Evolutionary conservation across 108 stramenopile genomes (phyloP), one percentile per base, ranked within the genome.

Genomic region (Cyclotella choctawhatcheeana): DNA sequence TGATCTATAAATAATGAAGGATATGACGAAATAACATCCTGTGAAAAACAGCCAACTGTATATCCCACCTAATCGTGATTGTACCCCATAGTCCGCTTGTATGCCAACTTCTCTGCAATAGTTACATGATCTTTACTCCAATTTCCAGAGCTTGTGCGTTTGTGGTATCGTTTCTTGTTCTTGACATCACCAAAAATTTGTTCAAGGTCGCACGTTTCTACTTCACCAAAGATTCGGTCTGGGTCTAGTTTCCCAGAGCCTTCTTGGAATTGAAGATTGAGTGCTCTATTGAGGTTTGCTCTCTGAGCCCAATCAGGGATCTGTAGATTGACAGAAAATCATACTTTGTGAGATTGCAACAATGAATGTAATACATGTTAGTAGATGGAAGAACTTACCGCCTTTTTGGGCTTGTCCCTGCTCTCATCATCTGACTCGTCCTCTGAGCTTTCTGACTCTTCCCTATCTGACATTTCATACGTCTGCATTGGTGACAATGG

Each of bases 181-280:
- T 79, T 82, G 33, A 81, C 43, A 61, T 61, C 60, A 22, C 60
- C 86, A 69, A 97, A 97, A 35, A 97, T 97, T n/a, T 86, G 89
- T 74, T 94, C 92, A 6, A 97, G 79, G 81, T 93, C 86, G 78
- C 97, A 97, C 0, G 88, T 89, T 12, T 86, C 44, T 0, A 97
- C 93, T 69, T 94, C 93, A 20, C 86, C 87, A 73, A 97, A 97
- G 32, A 97, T 93, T 29, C 85, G 69, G 69, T 97, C 97, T 0
- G 97, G 97, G 66, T 97, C 94, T 13, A 92, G 53, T 33, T 74
- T 65, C 26, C 77, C 52, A 32, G 75, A 63, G 24, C 78, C 86
- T 14, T 81, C 69, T 12, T 73, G 61, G 53, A 84, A 94, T 67
- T 95, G 93, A 37, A 66, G 58, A 58, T 95, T 84, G 20, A 95